Evolutionary conservation across 495 filamentous ascomycete species (phyloP), one percentile per base, ranked within the genome.

Genomic region (Acidomyces sp.): DNA sequence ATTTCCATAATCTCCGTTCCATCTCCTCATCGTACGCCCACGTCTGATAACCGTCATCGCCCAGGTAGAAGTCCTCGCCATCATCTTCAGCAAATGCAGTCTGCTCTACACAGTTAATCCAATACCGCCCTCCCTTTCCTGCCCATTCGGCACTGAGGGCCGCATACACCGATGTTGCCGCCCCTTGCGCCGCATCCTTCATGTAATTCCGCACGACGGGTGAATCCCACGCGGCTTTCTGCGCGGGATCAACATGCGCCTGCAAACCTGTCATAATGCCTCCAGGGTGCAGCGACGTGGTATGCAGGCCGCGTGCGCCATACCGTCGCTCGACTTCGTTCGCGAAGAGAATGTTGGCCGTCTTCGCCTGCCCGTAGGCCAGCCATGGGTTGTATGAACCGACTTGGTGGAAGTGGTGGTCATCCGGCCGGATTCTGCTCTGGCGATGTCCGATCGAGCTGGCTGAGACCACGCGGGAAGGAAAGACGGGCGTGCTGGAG

Each of bases 1-100:
- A 60, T 46, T 59, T 57, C 65, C 67, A 71, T 18, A 70, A 44
- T 33, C 56, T 54, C 40, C 55, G 55, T 41, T 65, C 68, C 6
- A 51, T 50, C 28, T 59, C 54, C 13, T 51, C 37, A 22, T 63
- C 53, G 28, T 56, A 70, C 3, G 64, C 55, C 47, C 59, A 53
- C n/a, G 32, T 32, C 6, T 41, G 61, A 49, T 62, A 63, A 20
- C 57, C 59, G 21, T 43, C 55, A 37, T 39, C 37, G n/a, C 26
- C 37, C 3, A 48, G 10, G 27, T 5, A 24, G 13, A 32, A 34
- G n/a, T 21, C 28, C n/a, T 47, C 21, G 21, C 31, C 32, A n/a
- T 21, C 16, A 41, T 47, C 19, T 6, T 9, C 6, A 17, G 16
- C 6, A 13, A 31, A 36, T 22, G 18, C 48, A n/a, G 34, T 36